Base-by-base conservation (phyloP, 306 rosid genomes). In the Dicorynia guianensis region DNA sequence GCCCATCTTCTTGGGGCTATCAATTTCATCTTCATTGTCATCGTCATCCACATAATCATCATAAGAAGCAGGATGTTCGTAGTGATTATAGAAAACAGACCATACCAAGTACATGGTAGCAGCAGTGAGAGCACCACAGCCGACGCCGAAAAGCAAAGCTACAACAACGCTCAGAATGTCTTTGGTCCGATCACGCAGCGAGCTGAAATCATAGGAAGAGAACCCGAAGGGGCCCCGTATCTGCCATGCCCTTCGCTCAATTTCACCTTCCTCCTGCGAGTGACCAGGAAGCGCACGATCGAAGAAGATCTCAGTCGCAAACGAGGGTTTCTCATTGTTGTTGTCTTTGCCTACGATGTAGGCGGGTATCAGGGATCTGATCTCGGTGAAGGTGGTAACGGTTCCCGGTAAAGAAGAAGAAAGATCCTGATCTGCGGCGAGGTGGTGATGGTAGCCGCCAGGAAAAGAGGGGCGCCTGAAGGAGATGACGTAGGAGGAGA, bases 81-180 rank as follows among this genome's bases (percentile, higher is more conserved):
- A 48, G 76, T 88, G 87, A 62, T 30, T 50, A 65, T 87, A 55
- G 84, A 83, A 84, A 73, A 86, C 66, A 0, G 96, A 83, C 84
- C 86, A 88, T 5, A 80, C 91, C 71, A 90, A 75, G 79, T 88
- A 90, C 90, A 88, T 67, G 66, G 93, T 88, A 34, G 96, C 93
- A 19, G 91, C 93, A 33, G 90, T 83, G 74, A 90, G 90, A 39
- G 91, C 90, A 1, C 96, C 96, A 66, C 93, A 88, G 17, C 96
- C 96, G 18, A 88, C 91, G 48, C 96, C 96, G 70, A 90, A 90
- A 70, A 90, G 90, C 76, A 90, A 64, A 8, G 91, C 89, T 12
- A 86, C 91, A 34, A 88, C 91, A 40, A 90, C 90, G 77, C 88
- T 84, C 34, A 90, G 86, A 52, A 90, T 88, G 78, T 90, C 96